A percentile compares a stretch with the other conserved stretches of the same genome.
These are phyloP conservation scores for Dactylellina sp. DNA, from an alignment of 2,329 filamentous ascomycete species.

Conservation along the genomic window DNA sequence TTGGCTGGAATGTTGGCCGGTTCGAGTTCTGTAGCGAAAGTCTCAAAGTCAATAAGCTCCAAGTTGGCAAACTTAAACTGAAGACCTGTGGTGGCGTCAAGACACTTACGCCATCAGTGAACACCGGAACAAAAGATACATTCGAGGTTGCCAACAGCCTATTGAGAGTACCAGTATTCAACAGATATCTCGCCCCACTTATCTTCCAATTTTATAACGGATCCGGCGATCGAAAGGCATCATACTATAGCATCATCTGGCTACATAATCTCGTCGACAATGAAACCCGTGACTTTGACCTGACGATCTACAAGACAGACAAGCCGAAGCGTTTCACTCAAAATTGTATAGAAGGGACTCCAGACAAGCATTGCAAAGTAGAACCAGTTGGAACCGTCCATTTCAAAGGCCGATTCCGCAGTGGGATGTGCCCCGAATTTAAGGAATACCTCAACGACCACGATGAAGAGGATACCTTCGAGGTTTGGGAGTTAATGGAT, in stretches of 20 bases:
- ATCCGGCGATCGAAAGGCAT: constrained; percentile 49
- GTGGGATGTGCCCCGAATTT: constrained; percentile 89
- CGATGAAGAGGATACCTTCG: constrained; percentile 89
- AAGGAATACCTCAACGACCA: constrained; percentile 87
- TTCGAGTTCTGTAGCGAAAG: constrained; percentile 84
- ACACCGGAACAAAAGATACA: constrained; percentile 16
- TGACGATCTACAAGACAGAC: constrained; percentile 90
- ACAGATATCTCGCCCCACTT: constrained; percentile 88
- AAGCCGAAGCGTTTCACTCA: constrained; percentile 82
- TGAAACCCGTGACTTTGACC: constrained; percentile 79
- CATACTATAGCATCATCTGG: constrained; percentile 81
- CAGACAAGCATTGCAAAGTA: constrained; percentile 78
- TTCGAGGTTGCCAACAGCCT: constrained; percentile 37
- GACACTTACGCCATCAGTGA: constrained; percentile 64
- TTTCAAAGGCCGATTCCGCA: constrained; percentile 85
- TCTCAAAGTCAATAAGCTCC: constrained; percentile 73
- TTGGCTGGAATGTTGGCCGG: constrained; percentile 95
- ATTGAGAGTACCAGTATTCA: constrained; percentile 85
- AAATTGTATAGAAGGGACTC: constrained; percentile 89
- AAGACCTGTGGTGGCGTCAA: constrained; percentile 53
- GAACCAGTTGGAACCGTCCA: constrained; percentile 82
- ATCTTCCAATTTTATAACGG: constrained; percentile 83
- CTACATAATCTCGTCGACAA: constrained; percentile 85
- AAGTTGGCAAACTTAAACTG: constrained; percentile 47
- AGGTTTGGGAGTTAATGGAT: constrained; percentile 82